Conservation (phyloP, 2,329 filamentous ascomycete genomes). For the Nemania bipapillata region DNA sequence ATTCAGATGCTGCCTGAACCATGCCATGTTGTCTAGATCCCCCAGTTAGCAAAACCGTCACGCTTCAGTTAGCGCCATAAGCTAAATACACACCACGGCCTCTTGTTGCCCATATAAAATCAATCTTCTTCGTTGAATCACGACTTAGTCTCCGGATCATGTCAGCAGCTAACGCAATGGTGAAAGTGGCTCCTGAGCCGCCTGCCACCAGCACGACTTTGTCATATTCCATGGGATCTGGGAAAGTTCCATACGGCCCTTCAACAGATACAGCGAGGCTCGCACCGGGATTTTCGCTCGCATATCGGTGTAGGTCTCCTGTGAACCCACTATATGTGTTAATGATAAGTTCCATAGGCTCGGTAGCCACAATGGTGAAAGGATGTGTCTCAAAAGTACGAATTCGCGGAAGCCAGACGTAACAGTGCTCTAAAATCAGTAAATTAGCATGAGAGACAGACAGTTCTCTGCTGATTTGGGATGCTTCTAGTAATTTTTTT, state of each 20-base stretch:
- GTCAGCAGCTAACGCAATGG: constrained; percentile 61
- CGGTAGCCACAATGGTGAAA: constrained; percentile 67
- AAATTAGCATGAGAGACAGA: constrained; percentile 1
- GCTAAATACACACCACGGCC: constrained; percentile 56
- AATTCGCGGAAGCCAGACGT: constrained; percentile 70
- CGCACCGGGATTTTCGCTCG: constrained; percentile 60
- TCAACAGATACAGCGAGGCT: constrained; percentile 65
- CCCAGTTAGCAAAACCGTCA: constrained; percentile 27
- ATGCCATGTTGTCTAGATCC: constrained; percentile 51
- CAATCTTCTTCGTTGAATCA: constrained; percentile 54
- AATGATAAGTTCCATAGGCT: constrained; percentile 68
- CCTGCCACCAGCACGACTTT: constrained; percentile 69
- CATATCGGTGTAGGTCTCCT: constrained; percentile 63
- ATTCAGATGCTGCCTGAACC: constrained; percentile 56
- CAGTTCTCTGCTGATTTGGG: not conserved
- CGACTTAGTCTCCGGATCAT: constrained; percentile 58
- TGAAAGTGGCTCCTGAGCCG: constrained; percentile 70
- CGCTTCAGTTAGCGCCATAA: not conserved
- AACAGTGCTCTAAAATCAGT: constrained; percentile 62
- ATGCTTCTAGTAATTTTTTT: not conserved
- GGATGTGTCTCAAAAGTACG: constrained; percentile 69
- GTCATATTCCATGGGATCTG: constrained; percentile 63
- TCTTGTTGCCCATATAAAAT: constrained; percentile 63
- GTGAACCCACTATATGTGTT: constrained; percentile 70
- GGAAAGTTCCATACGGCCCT: constrained; percentile 68